These are phyloP conservation scores for Thelonectria blattea DNA, from an alignment of 2,329 filamentous ascomycete species.

Conservation along the genomic window DNA sequence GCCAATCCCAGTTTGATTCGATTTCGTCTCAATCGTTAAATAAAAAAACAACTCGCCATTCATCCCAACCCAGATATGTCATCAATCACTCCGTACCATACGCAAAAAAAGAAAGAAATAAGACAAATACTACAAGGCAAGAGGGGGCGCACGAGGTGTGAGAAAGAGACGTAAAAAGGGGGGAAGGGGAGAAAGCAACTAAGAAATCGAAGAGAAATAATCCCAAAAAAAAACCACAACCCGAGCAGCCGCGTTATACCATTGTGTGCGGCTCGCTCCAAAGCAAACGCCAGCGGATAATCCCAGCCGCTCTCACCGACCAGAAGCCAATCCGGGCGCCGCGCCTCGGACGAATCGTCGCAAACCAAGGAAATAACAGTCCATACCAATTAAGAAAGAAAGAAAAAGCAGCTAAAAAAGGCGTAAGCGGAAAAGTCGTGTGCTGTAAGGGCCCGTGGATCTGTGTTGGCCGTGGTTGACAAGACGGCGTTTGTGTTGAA, in stretches of 20 bases:
- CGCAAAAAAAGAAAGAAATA: conserved; percentile 3
- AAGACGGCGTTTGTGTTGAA: conserved; percentile 29
- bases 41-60: neutral
- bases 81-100: neutral
- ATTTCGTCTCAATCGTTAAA: conserved; percentile 10
- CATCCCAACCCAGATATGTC: conserved; percentile 8
- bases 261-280: conserved; percentile 17
- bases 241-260: conserved; percentile 13
- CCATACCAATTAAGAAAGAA: conserved; percentile 17
- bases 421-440: conserved; percentile 14
- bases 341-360: conserved; percentile 31
- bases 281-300: conserved; percentile 34
- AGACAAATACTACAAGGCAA: conserved; percentile 11
- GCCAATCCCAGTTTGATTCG: conserved; percentile 17
- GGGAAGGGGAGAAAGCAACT: neutral
- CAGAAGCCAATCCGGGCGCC: conserved; percentile 40
- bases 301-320: conserved; percentile 49
- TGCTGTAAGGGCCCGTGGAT: conserved; percentile 2
- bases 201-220: conserved; percentile 1
- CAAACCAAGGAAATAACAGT: conserved; percentile 13
- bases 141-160: conserved; percentile 1
- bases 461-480: conserved; percentile 1
- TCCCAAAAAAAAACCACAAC: conserved; percentile 10
- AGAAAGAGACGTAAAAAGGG: neutral
- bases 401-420: conserved; percentile 18